Base-by-base conservation (phyloP, 2,329 filamentous ascomycete genomes). In the Xylaria sp. region DNA sequence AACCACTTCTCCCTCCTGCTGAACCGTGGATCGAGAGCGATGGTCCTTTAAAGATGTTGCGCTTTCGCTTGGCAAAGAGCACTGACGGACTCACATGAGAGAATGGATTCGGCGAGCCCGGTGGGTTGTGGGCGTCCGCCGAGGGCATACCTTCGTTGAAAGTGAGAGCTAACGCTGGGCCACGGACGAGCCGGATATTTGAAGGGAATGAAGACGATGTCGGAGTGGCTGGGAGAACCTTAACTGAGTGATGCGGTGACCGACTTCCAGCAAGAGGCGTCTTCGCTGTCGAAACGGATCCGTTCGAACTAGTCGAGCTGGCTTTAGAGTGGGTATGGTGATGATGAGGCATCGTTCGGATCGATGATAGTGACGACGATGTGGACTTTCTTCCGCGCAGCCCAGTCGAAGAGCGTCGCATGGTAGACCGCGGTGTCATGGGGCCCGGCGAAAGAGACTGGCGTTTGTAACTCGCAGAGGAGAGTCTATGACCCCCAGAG, bases 341-440 rank as follows among this genome's bases (percentile, higher is more conserved):
- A 67, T 92, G 90, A 69, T 94, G 92, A 71, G 73, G 93, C 73
- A 98, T 92, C 46, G 91, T 96, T 61, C 95, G 89, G 60, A 99
- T 89, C 0, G 93, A 97, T 0, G 93, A 97, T 15, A 99, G 89
- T 0, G 94, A 98, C 0, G 93, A 97, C 0, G 93, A 97, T 0
- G 95, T 99, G 0, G 94, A 98, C 76, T 98, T 98, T 64, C 95
- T 88, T 38, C 95, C 94, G 28, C 94, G 87, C 46, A 98, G 84
- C 31, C 94, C 94, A 45, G 85, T 87, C 4, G 92, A 96, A 2
- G 92, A 88, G 37, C 93, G 90, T 11, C 95, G 88, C 71, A 96
- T 90, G 0, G 91, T 92, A 4, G 92, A 93, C 40, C 93, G 90
- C 3, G 95, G 94, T 0, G 95, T 98, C 42, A 97, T 77, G 0